Evolutionary conservation across 805 yeast genomes (phyloP).

Genomic region (Yarrowia keelungensis): DNA sequence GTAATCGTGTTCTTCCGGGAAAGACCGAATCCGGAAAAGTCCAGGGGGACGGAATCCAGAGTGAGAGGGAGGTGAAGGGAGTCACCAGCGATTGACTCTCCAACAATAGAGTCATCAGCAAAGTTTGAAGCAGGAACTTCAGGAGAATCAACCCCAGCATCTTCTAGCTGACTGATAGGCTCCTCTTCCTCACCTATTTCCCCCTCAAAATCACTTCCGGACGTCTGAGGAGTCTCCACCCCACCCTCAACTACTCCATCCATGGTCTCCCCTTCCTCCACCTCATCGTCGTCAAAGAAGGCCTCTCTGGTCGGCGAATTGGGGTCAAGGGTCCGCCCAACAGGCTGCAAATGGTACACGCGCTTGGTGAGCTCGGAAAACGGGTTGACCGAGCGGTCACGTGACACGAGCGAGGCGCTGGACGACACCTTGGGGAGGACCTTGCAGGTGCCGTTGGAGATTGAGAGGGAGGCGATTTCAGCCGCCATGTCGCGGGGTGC

Average conservation of each 20-base stretch:
- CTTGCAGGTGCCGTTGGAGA: constrained; percentile 30
- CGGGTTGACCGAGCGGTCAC: constrained; percentile 4
- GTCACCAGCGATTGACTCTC: background rate
- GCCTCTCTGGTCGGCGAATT: constrained; percentile 14
- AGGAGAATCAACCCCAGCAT: too few relatives aligned
- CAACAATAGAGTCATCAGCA: background rate
- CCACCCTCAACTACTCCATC: background rate
- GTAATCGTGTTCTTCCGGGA: constrained; percentile 35
- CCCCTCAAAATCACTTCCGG: constrained; percentile 10
- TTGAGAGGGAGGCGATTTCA: constrained; percentile 17
- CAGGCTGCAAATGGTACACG: constrained; percentile 23
- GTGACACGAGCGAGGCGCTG: background rate
- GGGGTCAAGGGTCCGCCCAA: constrained; percentile 6
- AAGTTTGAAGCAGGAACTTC: background rate
- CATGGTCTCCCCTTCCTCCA: constrained; percentile 16
- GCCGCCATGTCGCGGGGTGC: constrained; percentile 15
- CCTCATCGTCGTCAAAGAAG: constrained; percentile 23
- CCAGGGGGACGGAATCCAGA: constrained; percentile 11
- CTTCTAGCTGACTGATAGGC: too few relatives aligned
- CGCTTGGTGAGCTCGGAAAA: constrained; percentile 23
- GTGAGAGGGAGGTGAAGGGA: background rate
- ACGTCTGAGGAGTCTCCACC: background rate
- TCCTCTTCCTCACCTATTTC: background rate
- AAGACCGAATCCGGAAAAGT: constrained; percentile 17
- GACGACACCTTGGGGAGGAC: constrained; percentile 29